Evolutionary conservation across 208 protist species (phyloP).

Genomic region (Trypanosoma grayi): DNA sequence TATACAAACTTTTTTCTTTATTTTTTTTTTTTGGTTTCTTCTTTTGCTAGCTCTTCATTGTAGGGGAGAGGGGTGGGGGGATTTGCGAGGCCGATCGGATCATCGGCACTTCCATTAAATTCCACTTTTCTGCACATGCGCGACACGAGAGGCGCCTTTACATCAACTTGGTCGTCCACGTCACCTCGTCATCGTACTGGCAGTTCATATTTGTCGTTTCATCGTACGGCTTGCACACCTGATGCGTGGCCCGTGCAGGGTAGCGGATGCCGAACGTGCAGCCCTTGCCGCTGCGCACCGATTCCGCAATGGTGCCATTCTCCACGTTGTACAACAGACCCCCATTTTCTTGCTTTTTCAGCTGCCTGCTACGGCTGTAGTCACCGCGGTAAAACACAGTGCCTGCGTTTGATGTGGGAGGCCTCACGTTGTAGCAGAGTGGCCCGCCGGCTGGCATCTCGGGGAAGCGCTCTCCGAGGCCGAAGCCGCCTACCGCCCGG

Average conservation of each 20-base stretch:
- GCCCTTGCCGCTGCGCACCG: slow-evolving; percentile 34
- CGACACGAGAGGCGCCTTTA: background rate
- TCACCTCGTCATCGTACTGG: slow-evolving; percentile 68
- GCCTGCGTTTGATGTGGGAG: background rate
- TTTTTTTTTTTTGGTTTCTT: slow-evolving; percentile 15
- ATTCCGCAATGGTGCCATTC: slow-evolving; percentile 21
- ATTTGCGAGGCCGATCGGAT: too few species aligned
- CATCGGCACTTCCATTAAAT: too few species aligned
- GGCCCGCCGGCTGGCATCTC: background rate
- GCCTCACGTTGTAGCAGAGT: slow-evolving; percentile 22
- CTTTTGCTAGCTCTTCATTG: slow-evolving; percentile 9
- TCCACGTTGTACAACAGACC: slow-evolving; percentile 18
- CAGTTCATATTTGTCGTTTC: slow-evolving; percentile 80
- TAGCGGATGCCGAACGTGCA: slow-evolving; percentile 75
- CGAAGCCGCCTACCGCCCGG: slow-evolving; percentile 12
- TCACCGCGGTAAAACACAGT: slow-evolving; percentile 73
- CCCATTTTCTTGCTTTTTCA: background rate
- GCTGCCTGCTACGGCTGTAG: slow-evolving; percentile 14
- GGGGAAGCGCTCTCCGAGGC: slow-evolving; percentile 13
- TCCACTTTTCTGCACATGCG: too few species aligned
- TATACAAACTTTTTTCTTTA: slow-evolving; percentile 19
- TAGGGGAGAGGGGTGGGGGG: too few species aligned
- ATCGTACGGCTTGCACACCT: slow-evolving; percentile 59
- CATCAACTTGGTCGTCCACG: slow-evolving; percentile 44
- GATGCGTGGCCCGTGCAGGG: slow-evolving; percentile 73